Evolutionary conservation across 139 green algal species (phyloP).

Genomic region (Picochlorum sp.): DNA sequence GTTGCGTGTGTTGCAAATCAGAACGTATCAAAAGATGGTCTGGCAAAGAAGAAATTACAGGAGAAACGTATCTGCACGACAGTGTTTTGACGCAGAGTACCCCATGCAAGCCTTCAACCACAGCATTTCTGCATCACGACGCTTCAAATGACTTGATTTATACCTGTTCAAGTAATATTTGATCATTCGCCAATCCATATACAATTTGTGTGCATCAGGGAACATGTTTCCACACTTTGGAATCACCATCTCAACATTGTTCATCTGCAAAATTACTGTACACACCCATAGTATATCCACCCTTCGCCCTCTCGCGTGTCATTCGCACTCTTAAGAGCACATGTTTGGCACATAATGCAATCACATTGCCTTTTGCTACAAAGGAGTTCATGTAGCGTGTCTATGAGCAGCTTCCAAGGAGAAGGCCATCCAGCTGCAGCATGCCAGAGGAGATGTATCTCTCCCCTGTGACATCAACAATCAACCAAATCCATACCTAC

Average conservation of each 20-base stretch:
- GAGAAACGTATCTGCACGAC: not conserved
- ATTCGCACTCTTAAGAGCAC: not conserved
- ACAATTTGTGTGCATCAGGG: conserved; percentile 2
- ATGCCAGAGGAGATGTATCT: not conserved
- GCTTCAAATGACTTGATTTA: not conserved
- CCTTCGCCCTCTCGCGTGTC: not conserved
- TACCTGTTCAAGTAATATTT: not conserved
- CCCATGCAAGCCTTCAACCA: not conserved
- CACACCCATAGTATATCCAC: not conserved
- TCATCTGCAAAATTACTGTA: not conserved
- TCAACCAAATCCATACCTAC: not conserved
- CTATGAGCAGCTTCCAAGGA: not conserved
- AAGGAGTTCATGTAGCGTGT: conserved; percentile 1
- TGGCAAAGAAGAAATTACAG: not conserved
- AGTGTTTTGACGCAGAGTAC: conserved; percentile 1
- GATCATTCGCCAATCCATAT: not conserved
- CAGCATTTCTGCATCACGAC: not conserved
- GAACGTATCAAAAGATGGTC: conserved; percentile 1
- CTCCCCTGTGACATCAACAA: not conserved
- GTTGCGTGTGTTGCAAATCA: conserved; percentile 1
- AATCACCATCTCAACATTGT: not conserved
- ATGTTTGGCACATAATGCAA: conserved; percentile 1
- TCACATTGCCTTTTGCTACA: not conserved
- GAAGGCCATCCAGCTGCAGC: not conserved
- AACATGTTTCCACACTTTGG: conserved; percentile 1